Evolutionary conservation across 2,329 filamentous ascomycete genomes (phyloP), one percentile per base, ranked within the genome.

Genomic region (Nannizziopsis arthrosporioides): DNA sequence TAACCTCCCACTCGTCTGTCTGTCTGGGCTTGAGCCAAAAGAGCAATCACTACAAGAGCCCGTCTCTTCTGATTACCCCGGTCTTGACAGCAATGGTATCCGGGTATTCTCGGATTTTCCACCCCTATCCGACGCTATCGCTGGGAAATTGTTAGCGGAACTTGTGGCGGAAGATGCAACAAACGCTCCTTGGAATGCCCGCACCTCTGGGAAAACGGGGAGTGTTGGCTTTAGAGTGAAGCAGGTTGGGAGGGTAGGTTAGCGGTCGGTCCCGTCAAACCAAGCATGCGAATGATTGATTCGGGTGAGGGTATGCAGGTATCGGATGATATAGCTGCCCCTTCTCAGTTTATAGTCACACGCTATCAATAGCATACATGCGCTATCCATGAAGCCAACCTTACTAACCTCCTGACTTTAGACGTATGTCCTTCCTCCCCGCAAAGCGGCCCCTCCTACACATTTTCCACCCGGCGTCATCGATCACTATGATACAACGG

Each of bases 1-100:
- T 68, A 93, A 92, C 68, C 75, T 93, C 58, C 90, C 90, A 32
- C 75, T 94, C 49, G 69, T 96, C 52, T 72, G 93, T 41, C 76
- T 94, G 31, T 87, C 87, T 34, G 92, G 90, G 10, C 75, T 95
- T 31, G 73, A 68, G 61, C 61, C 61, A 55, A n/a, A 27, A 14
- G 22, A 12, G 3, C 36, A 35, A 18, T 5, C 19, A 32, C 27
- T 30, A 12, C 27, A 30, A n/a, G 34, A 39, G 12, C 15, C 30
- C 3, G 14, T 14, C 11, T n/a, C 39, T 5, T 32, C 53, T n/a
- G 55, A 59, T 19, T 42, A 32, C 31, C 72, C 55, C 61, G 70
- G 55, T 64, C 71, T 83, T 36, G 58, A 55, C 12, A 73, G 76
- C 57, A 76, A 78, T 51, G 78, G 75, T 15, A 72, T 78, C 36